Percentiles rank a stretch among this genome's conserved stretches.
These are phyloP conservation scores for Clonostachys byssicola DNA, from an alignment of 2,329 filamentous ascomycete species.

Conservation along the genomic window DNA sequence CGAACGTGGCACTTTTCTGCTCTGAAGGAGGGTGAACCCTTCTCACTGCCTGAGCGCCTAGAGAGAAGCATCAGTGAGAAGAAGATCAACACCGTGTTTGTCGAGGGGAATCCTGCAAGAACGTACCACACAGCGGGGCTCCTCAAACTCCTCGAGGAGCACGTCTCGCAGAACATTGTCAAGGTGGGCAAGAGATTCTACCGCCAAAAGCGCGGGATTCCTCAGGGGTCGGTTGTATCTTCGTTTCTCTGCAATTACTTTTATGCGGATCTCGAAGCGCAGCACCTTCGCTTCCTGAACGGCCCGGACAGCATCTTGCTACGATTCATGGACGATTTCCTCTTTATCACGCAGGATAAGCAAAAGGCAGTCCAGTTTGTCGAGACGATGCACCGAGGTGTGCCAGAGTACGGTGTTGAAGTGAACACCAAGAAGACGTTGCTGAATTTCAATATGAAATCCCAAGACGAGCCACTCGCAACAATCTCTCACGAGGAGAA, in stretches of 20 bases:
- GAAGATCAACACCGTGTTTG: slow-evolving; percentile 70
- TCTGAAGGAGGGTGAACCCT: slow-evolving; percentile 28
- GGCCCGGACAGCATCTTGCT: slow-evolving; percentile 60
- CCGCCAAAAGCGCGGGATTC: slow-evolving; percentile 83
- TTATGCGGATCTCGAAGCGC: slow-evolving; percentile 79
- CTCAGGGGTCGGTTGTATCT: slow-evolving; percentile 87
- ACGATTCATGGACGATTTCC: slow-evolving; percentile 87
- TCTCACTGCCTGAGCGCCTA: slow-evolving; percentile 33
- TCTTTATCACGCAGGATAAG: slow-evolving; percentile 73
- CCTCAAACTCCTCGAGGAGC: slow-evolving; percentile 67
- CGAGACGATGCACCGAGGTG: slow-evolving; percentile 72
- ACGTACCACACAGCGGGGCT: slow-evolving; percentile 51
- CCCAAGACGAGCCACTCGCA: slow-evolving; percentile 49
- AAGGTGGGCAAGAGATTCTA: slow-evolving; percentile 87
- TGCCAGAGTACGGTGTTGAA: slow-evolving; percentile 74
- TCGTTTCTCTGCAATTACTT: slow-evolving; percentile 91
- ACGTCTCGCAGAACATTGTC: slow-evolving; percentile 81
- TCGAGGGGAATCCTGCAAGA: slow-evolving; percentile 62
- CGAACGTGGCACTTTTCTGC: slow-evolving; percentile 52
- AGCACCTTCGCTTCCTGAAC: slow-evolving; percentile 63
- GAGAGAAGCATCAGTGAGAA: slow-evolving; percentile 28
- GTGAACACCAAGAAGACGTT: slow-evolving; percentile 78
- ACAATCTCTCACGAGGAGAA: slow-evolving; percentile 28
- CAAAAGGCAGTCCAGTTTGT: slow-evolving; percentile 69
- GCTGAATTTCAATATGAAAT: slow-evolving; percentile 70